Evolutionary conservation across 371 early-diverging fungal genomes (phyloP), one percentile per base, ranked within the genome.

Genomic region (Mucor irregularis): DNA sequence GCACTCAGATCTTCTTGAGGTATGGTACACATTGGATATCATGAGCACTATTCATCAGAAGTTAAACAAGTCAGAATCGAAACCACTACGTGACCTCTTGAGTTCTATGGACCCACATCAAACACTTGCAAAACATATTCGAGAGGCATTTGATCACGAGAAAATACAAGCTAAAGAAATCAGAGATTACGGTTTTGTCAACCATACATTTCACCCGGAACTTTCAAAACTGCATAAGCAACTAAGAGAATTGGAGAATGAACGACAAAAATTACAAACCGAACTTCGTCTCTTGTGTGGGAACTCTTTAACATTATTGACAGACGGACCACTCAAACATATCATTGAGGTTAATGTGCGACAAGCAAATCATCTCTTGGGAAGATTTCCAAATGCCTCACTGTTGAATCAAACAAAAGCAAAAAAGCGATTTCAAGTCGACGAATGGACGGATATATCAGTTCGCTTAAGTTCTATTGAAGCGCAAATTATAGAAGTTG

Each of bases 1-100:
- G 7, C 81, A 88, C 16, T 71, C 77, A 10, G 91, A 91, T 56
- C 57, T 90, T 14, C 40, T 90, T 16, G 83, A 84, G 16, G 79
- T 92, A 21, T 71, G 79, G 4, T 56, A 72, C 13, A 81, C 88
- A 0, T 56, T 86, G 2, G 74, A 78, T 38, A 66, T 81, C 1
- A 76, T 81, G 34, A 56, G 63, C 19, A 61, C 40, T 0, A 71
- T 84, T 29, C 66, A 71, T 56, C 33, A 39, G 2, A 63, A 69
- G 10, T 40, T 83, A 34, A 2, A 47, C 14, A 49, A 14, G 5
- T 43, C 52, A 16, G 2, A 48, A 13, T n/a, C 54, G 33, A 24
- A 16, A 14, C 17, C 19, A 10, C 28, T 46, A 7, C 17, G 25
- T 21, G 13, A 25, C 7, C 19, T 58, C 6, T 9, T 58, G 13